These are phyloP conservation scores for Rhodotorula taiwanensis DNA, from an alignment of 768 basidiomycete genomes.

Conservation along the genomic window DNA sequence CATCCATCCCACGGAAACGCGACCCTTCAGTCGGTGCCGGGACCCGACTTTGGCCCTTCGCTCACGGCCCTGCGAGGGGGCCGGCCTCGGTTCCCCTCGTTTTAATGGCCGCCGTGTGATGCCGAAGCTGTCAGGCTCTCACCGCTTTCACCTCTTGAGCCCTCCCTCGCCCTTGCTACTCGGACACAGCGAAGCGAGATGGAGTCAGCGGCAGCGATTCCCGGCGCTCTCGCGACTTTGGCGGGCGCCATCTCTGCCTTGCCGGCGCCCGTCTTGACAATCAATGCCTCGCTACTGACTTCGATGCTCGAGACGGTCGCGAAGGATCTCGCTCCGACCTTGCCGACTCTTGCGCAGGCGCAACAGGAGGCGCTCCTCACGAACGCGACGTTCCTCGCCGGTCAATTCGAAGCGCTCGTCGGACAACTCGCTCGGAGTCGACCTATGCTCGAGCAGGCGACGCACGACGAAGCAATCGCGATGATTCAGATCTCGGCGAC, in stretches of 20 bases:
- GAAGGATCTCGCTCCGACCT: neutral
- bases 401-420: neutral
- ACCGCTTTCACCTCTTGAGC: no score
- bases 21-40: no score
- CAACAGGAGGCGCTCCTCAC: constrained; percentile 1
- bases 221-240: neutral
- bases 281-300: neutral
- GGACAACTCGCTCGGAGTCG: neutral
- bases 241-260: neutral
- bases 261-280: neutral
- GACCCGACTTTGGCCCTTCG: no score
- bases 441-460: neutral
- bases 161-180: no score
- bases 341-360: neutral
- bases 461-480: neutral
- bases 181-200: neutral
- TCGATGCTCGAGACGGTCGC: neutral
- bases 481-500: constrained; percentile 2
- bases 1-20: no score
- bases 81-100: no score
- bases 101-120: no score
- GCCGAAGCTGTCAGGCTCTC: no score
- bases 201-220: neutral
- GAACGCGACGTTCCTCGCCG: constrained; percentile 2
- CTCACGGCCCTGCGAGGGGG: no score